Evolutionary conservation across 2,329 filamentous ascomycete species (phyloP).

Genomic region (Trichoderma atroviride): DNA sequence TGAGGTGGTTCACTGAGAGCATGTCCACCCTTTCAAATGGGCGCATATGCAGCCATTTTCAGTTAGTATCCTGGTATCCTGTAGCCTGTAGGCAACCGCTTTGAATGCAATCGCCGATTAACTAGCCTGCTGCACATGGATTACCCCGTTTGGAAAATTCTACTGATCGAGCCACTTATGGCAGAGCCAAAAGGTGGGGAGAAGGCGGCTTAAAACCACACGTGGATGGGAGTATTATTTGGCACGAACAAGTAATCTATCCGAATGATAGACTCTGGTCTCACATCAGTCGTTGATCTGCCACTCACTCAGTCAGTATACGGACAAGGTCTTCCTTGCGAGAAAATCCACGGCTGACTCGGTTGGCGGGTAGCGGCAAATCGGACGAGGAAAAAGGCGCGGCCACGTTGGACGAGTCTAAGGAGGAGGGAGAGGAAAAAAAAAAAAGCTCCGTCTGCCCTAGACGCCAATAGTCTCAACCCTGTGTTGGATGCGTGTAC

Average conservation of each 20-base stretch:
- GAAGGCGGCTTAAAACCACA: neutral
- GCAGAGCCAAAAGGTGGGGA: neutral
- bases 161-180: neutral
- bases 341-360: neutral
- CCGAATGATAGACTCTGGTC: neutral
- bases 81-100: neutral
- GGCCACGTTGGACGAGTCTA: neutral
- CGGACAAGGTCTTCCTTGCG: constrained; percentile 9
- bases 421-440: too few species aligned
- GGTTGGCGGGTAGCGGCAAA: neutral
- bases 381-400: neutral
- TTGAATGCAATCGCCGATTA: neutral
- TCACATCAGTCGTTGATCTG: neutral
- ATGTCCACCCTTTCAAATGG: neutral
- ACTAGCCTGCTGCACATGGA: neutral
- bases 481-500: neutral
- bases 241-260: neutral
- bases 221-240: neutral
- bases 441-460: constrained; percentile 10
- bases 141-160: neutral
- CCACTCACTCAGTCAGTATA: neutral
- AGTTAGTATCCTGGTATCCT: neutral
- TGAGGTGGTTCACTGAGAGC: neutral
- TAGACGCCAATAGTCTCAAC: neutral
- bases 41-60: neutral